Evolutionary conservation across 148 eudicot genomes (phyloP).

Genomic region (Simmondsia chinensis): DNA sequence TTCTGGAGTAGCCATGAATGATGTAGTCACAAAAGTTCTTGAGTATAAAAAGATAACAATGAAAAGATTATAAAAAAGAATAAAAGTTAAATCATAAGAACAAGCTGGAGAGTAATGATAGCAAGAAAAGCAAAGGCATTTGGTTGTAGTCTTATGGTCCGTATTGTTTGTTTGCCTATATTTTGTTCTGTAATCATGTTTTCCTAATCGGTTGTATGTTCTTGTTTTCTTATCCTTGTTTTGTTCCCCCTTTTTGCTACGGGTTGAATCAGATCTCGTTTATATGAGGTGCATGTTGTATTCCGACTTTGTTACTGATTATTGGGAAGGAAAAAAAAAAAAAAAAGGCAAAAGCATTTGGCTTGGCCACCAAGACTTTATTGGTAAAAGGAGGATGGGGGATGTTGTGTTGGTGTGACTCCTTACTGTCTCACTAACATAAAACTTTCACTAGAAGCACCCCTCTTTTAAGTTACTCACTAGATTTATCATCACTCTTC

Average conservation of each 20-base stretch:
- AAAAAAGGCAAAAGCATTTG: conserved; percentile 24
- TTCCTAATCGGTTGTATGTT: too few species aligned
- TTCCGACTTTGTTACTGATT: too few species aligned
- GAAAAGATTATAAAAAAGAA: not conserved
- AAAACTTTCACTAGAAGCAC: conserved; percentile 46
- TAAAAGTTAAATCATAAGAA: not conserved
- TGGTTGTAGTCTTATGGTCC: too few species aligned
- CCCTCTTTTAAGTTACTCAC: conserved; percentile 19
- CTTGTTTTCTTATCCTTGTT: too few species aligned
- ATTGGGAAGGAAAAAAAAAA: not conserved
- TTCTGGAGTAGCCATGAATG: not conserved
- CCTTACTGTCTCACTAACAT: conserved; percentile 29
- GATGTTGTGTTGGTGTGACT: conserved; percentile 30
- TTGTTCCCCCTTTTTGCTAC: too few species aligned
- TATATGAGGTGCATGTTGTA: too few species aligned
- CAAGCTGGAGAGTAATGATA: too few species aligned
- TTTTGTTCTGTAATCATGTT: too few species aligned
- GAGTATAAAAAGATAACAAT: not conserved
- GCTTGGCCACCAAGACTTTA: conserved; percentile 41
- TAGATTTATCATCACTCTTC: conserved; percentile 26
- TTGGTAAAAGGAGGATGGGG: not conserved
- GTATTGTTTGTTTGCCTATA: too few species aligned
- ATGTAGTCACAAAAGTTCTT: not conserved
- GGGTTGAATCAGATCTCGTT: too few species aligned
- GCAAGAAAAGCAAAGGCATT: too few species aligned